Percentiles rank a stretch among this genome's conserved stretches.
Conservation (phyloP, 1,284 basidiomycete species). For the Meira miltonrushii region DNA sequence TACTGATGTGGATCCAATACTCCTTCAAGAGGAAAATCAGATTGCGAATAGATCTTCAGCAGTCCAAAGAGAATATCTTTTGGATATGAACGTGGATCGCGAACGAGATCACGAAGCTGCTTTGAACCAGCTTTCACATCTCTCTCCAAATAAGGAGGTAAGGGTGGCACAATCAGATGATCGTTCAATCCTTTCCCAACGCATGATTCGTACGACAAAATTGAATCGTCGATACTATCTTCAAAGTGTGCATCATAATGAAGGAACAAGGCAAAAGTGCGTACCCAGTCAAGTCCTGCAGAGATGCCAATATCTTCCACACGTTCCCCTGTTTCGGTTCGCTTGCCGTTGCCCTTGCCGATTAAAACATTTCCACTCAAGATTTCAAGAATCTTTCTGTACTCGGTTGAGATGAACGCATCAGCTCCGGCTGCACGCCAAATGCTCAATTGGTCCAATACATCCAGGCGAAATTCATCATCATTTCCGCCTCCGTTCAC, state of each 20-base stretch:
- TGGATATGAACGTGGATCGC: constrained; percentile 19
- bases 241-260: constrained; percentile 82
- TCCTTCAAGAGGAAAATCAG: constrained; percentile 56
- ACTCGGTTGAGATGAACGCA: constrained; percentile 64
- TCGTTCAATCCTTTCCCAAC: constrained; percentile 27
- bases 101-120: background rate
- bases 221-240: constrained; percentile 66
- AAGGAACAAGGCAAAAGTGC: constrained; percentile 79
- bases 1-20: constrained; percentile 57
- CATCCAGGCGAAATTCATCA: constrained; percentile 67
- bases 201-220: constrained; percentile 63
- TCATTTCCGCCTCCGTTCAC: constrained; percentile 64
- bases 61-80: constrained; percentile 76
- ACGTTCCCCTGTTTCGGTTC: constrained; percentile 59
- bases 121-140: constrained; percentile 21
- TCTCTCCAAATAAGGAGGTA: constrained; percentile 33
- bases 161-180: constrained; percentile 44
- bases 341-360: constrained; percentile 57
- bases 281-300: constrained; percentile 88
- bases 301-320: constrained; percentile 67
- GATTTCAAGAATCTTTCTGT: constrained; percentile 77
- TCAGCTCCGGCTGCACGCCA: constrained; percentile 79
- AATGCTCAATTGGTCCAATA: constrained; percentile 70
- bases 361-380: constrained; percentile 73
- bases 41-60: constrained; percentile 67